phyloP scores from a whole-genome alignment of 2,329 filamentous ascomycete genomes.

The Talaromyces sp. region DNA sequence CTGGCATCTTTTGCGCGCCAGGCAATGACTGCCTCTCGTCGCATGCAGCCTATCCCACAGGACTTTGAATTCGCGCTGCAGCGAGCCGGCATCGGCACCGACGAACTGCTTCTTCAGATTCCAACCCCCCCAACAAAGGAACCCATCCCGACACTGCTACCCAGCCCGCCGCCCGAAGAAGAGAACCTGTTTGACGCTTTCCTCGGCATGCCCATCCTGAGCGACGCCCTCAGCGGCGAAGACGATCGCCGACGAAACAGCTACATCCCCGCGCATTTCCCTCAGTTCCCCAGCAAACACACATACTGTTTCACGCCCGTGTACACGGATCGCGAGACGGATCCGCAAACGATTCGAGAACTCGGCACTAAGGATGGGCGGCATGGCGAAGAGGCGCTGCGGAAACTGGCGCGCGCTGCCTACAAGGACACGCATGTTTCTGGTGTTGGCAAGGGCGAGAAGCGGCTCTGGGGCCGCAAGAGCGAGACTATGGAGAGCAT shows the following conservation, averaged over 20 bases:
- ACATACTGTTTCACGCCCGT: slow-evolving; percentile 59
- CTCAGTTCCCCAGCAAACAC: slow-evolving; percentile 58
- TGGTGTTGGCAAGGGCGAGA: slow-evolving; percentile 34
- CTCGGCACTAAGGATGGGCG: slow-evolving; percentile 61
- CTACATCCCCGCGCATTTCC: slow-evolving; percentile 58
- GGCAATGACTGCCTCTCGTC: slow-evolving; percentile 55
- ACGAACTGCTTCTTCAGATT: slow-evolving; percentile 31
- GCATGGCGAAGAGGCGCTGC: slow-evolving; percentile 59
- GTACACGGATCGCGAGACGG: slow-evolving; percentile 54
- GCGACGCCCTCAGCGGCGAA: slow-evolving; percentile 46
- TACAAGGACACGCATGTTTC: slow-evolving; percentile 37
- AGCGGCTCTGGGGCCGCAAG: slow-evolving; percentile 34
- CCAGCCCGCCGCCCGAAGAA: slow-evolving; percentile 38
- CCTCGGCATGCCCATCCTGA: slow-evolving; percentile 42
- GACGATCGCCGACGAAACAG: slow-evolving; percentile 42
- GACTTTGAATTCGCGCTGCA: slow-evolving; percentile 52
- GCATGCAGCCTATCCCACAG: slow-evolving; percentile 51
- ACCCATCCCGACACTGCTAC: slow-evolving; percentile 26
- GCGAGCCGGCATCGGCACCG: slow-evolving; percentile 22
- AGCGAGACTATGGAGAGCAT: slow-evolving; percentile 43
- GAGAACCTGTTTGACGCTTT: slow-evolving; percentile 25
- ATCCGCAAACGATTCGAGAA: slow-evolving; percentile 57
- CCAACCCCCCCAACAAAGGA: slow-evolving; percentile 14
- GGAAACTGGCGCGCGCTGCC: slow-evolving; percentile 53
- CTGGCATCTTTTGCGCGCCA: slow-evolving; percentile 51